phyloP scores from a whole-genome alignment of 768 basidiomycete genomes.

The Collybiopsis confluens region DNA sequence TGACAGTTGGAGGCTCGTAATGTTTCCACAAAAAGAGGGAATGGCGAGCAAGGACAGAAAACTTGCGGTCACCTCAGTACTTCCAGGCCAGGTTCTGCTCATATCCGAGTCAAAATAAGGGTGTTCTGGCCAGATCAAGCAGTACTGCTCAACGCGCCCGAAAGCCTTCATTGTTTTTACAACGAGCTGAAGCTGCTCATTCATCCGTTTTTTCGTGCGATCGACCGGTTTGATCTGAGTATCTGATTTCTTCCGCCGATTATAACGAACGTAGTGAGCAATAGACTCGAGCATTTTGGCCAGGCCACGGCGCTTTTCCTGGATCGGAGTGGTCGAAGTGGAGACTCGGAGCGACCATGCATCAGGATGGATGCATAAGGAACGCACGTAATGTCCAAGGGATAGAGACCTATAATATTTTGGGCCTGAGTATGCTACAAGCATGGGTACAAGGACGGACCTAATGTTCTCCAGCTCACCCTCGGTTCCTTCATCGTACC shows the following conservation, averaged over 20 bases:
- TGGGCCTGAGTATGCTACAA: neutral
- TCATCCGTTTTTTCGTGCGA: constrained; percentile 28
- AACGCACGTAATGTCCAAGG: constrained; percentile 26
- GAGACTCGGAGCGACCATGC: constrained; percentile 38
- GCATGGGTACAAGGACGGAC: neutral
- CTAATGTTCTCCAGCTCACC: too few species aligned
- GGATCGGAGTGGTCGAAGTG: neutral
- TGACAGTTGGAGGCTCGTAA: constrained; percentile 32
- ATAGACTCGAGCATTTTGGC: neutral
- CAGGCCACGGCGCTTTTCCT: neutral
- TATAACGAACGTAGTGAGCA: neutral
- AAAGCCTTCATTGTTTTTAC: constrained; percentile 28
- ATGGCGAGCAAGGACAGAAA: constrained; percentile 28
- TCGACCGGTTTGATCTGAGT: neutral
- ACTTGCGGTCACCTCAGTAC: constrained; percentile 19
- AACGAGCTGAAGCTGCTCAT: constrained; percentile 31
- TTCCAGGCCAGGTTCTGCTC: too few species aligned
- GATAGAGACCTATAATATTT: constrained; percentile 19
- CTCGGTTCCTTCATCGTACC: too few species aligned
- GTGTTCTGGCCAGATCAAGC: constrained; percentile 29
- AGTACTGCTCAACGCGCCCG: constrained; percentile 27
- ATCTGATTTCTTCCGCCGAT: neutral
- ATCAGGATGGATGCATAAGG: constrained; percentile 34
- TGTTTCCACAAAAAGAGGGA: constrained; percentile 21
- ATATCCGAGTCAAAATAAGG: too few species aligned